Evolutionary conservation across 352 stramenopile species (phyloP).

Genomic region (Globisporangium nagaii): DNA sequence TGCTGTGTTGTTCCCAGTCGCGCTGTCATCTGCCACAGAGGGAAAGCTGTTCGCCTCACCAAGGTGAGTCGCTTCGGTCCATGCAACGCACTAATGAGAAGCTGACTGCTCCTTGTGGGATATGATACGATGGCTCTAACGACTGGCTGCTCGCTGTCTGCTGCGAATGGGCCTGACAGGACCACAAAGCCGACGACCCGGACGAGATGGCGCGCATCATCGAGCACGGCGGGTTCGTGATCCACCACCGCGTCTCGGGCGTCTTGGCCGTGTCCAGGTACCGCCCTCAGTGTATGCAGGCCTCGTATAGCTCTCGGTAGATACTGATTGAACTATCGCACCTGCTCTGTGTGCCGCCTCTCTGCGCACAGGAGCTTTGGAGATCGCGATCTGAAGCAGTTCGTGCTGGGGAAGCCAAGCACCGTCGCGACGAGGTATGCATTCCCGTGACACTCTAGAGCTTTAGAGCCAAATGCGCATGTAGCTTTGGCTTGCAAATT

Average conservation of each 20-base stretch:
- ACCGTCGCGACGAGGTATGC: constrained; percentile 37
- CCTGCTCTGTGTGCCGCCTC: not conserved
- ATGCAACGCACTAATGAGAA: no score
- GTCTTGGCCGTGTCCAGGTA: constrained; percentile 73
- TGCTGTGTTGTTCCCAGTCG: no score
- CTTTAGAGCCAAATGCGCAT: no score
- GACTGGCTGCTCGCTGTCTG: no score
- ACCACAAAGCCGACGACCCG: constrained; percentile 67
- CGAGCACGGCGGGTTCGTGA: constrained; percentile 59
- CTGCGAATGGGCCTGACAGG: constrained; percentile 13
- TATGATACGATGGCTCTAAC: no score
- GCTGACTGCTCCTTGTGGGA: no score
- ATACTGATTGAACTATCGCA: constrained; percentile 7
- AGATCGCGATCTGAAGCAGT: constrained; percentile 67
- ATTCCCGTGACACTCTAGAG: not conserved
- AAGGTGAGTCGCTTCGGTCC: constrained; percentile 20
- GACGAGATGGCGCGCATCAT: constrained; percentile 54
- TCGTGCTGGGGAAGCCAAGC: constrained; percentile 47
- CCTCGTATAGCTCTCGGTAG: not conserved
- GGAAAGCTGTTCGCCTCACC: constrained; percentile 46
- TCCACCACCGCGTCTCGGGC: constrained; percentile 61
- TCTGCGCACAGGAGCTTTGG: constrained; percentile 60
- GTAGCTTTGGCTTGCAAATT: not conserved
- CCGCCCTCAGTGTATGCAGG: not conserved
- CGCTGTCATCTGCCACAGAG: constrained; percentile 54